phyloP scores from a whole-genome alignment of 140 eudicot genomes.

The Senecio squalidus region DNA sequence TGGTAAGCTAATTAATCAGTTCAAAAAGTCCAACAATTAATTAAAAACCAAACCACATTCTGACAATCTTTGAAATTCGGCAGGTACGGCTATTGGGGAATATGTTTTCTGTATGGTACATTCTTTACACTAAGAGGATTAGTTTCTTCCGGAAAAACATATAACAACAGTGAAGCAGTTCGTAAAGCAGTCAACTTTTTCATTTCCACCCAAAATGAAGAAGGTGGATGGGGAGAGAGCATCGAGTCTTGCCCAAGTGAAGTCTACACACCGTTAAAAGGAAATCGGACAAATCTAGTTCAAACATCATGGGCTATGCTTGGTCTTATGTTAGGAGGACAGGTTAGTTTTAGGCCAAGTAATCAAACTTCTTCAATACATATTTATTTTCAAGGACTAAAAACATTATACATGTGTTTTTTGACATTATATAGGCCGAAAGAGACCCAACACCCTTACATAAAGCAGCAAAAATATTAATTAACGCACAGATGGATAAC shows the following conservation, averaged over 20 bases:
- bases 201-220: conserved; percentile 39
- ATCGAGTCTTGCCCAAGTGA: conserved; percentile 53
- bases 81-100: conserved; percentile 69
- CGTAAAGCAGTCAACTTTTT: conserved; percentile 35
- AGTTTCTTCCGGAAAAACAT: conserved; percentile 40
- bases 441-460: conserved; percentile 52
- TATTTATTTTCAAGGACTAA: not conserved
- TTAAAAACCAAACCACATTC: not conserved
- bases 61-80: conserved; percentile 8
- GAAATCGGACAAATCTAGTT: conserved; percentile 48
- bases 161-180: conserved; percentile 33
- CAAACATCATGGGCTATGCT: conserved; percentile 84
- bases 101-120: conserved; percentile 54
- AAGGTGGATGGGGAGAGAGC: conserved; percentile 85
- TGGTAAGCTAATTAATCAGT: conserved; percentile 23
- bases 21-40: not conserved
- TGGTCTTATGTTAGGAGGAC: conserved; percentile 59
- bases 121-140: conserved; percentile 37
- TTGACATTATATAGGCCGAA: conserved; percentile 26
- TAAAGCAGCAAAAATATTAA: conserved; percentile 41
- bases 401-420: not conserved
- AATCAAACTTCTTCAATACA: not conserved
- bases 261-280: conserved; percentile 43
- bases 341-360: conserved; percentile 24
- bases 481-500: conserved; percentile 42